Evolutionary conservation across 2,329 filamentous ascomycete species (phyloP).

Genomic region (Neoscytalidium dimidiatum): DNA sequence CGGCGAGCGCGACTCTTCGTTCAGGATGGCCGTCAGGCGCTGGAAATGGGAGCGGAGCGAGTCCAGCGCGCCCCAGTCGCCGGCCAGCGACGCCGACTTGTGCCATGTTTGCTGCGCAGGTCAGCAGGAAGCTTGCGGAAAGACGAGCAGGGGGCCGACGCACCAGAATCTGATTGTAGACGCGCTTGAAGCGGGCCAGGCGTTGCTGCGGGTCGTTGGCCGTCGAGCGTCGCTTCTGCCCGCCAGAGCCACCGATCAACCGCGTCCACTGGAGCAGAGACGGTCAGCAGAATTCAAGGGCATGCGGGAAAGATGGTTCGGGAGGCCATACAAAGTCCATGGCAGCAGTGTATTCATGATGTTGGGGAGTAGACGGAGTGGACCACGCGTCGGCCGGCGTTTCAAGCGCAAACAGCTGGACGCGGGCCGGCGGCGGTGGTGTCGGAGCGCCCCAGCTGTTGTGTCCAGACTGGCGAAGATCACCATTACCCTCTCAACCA

Average conservation of each 20-base stretch:
- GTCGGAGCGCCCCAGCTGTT: slow-evolving; percentile 5
- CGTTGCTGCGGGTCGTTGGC: slow-evolving; percentile 61
- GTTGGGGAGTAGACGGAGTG: slow-evolving; percentile 17
- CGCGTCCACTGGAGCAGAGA: slow-evolving; percentile 57
- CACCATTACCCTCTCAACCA: background rate
- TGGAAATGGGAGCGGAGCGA: slow-evolving; percentile 57
- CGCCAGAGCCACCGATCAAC: slow-evolving; percentile 59
- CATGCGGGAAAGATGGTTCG: background rate
- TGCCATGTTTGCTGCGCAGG: slow-evolving; percentile 60
- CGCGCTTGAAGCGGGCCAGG: slow-evolving; percentile 61
- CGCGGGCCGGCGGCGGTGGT: slow-evolving; percentile 9
- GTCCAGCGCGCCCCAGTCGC: slow-evolving; percentile 53
- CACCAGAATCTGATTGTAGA: slow-evolving; percentile 62
- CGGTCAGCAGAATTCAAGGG: slow-evolving; percentile 6
- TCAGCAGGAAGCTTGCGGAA: slow-evolving; percentile 14
- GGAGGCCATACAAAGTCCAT: slow-evolving; percentile 23
- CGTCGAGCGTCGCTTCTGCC: slow-evolving; percentile 51
- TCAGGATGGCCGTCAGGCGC: slow-evolving; percentile 67
- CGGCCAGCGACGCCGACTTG: slow-evolving; percentile 52
- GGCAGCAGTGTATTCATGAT: slow-evolving; percentile 19
- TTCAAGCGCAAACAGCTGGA: slow-evolving; percentile 19
- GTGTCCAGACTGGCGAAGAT: background rate
- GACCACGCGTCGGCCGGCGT: slow-evolving; percentile 18
- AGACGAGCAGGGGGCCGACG: slow-evolving; percentile 3
- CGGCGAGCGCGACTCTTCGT: slow-evolving; percentile 85